Conservation (phyloP, 2,329 filamentous ascomycete genomes). For the Epichloe sibirici region DNA sequence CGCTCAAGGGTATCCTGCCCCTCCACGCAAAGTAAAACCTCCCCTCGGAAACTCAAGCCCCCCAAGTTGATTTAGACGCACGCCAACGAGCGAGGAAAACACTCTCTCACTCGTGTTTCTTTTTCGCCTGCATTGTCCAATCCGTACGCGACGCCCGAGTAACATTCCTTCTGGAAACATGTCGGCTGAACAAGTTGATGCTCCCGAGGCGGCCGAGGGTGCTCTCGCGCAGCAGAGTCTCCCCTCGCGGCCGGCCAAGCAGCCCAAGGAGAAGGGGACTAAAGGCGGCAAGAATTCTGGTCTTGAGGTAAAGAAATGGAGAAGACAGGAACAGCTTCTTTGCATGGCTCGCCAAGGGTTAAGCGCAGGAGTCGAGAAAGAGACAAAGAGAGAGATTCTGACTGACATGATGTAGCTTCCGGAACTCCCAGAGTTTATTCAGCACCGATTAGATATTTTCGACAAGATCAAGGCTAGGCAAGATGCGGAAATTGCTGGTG, state of each 20-base stretch:
- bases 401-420: conserved; percentile 17
- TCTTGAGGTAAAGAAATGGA: conserved; percentile 29
- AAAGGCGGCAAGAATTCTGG: conserved; percentile 46
- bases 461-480: conserved; percentile 77
- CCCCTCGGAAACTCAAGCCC: background rate
- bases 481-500: conserved; percentile 55
- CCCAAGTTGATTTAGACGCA: background rate
- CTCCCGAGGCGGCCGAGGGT: conserved; percentile 21
- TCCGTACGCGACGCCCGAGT: background rate
- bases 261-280: conserved; percentile 25
- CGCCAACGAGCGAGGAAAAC: background rate
- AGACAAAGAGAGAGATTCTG: conserved; percentile 13
- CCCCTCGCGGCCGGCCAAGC: conserved; percentile 24
- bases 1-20: conserved; percentile 17
- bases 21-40: conserved; percentile 9
- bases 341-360: background rate
- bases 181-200: conserved; percentile 26
- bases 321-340: background rate
- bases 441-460: conserved; percentile 76
- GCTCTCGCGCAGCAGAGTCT: conserved; percentile 22
- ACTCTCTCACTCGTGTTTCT: background rate
- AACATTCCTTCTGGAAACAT: conserved; percentile 15
- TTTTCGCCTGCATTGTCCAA: conserved; percentile 5
- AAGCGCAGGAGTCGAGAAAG: background rate
- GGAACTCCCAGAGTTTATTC: conserved; percentile 60